Evolutionary conservation across 768 basidiomycete genomes (phyloP), one percentile per base, ranked within the genome.

Genomic region (Cystobasidiopsis lactophilus): DNA sequence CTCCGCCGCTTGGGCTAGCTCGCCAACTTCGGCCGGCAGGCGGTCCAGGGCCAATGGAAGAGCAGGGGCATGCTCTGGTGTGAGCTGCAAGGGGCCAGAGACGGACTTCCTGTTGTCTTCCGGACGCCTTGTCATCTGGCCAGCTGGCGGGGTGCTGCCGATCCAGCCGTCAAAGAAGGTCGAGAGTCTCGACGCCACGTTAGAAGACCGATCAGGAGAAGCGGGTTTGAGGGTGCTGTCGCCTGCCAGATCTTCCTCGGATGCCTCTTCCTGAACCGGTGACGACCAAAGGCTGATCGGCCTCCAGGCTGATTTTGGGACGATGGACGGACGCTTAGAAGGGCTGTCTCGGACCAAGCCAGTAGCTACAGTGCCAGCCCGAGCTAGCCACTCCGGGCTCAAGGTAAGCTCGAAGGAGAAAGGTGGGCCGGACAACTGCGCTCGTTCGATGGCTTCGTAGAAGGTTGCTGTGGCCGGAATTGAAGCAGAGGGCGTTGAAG

Each of bases 161-260:
- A 43, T 11, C 41, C 41, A 60, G 23, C 46, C 55, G 30, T 55
- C 51, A 53, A 62, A 62, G 14, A 62, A 54, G 5, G 61, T 23
- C 4, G 61, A 62, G 5, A 62, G 57, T 0, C 61, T 55, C 5
- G 56, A 23, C 29, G 21, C 37, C 7, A 39, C 35, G 13, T 43
- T 38, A 21, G 47, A 45, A 3, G 40, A 10, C 0, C 41, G 26
- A n/a, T 40, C 24, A 38, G 41, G 29, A 49, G 38, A 41, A 44
- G 33, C 44, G 23, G 0, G 57, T 40, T 64, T 61, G 14, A 61
- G 40, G 27, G 57, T 58, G n/a, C 43, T 53, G 3, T 52, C 54
- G 3, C 50, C 56, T 27, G 69, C 64, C 40, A 73, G 72, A 40
- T 76, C 71, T 14, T 79, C 65, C 4, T 52, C 51, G 0, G 41